Percentiles rank a stretch among this genome's conserved stretches.
These are phyloP conservation scores for Ophiostoma himal-ulmi DNA, from an alignment of 2,329 filamentous ascomycete species.

Conservation along the genomic window DNA sequence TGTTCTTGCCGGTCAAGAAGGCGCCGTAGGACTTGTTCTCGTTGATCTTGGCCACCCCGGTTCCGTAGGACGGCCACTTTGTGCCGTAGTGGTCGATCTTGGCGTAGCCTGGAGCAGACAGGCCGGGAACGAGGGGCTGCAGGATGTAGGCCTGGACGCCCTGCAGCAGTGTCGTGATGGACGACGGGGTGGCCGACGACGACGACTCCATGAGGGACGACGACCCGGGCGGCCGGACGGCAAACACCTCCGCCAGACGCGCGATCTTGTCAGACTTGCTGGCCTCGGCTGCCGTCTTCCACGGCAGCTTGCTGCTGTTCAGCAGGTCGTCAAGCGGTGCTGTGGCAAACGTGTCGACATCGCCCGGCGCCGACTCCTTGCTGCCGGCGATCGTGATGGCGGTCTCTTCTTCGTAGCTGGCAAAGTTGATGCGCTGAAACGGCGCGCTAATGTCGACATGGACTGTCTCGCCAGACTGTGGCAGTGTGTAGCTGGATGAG, in stretches of 20 bases:
- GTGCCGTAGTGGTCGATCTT: not conserved
- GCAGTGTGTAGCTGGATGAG: not conserved
- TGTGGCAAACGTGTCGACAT: not conserved
- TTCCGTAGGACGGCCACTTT: slow-evolving; percentile 10
- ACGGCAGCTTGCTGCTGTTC: slow-evolving; percentile 7
- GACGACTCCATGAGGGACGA: slow-evolving; percentile 8
- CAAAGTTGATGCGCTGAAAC: slow-evolving; percentile 5
- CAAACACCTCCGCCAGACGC: not conserved
- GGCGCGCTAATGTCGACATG: not conserved
- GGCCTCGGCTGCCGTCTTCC: not conserved
- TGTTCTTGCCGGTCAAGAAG: slow-evolving; percentile 8
- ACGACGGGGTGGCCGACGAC: not conserved
- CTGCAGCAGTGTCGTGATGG: not conserved
- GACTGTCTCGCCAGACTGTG: not conserved
- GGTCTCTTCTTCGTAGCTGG: not conserved
- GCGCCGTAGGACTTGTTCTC: slow-evolving; percentile 7
- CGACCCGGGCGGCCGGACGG: not conserved
- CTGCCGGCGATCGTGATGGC: not conserved
- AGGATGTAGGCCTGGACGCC: slow-evolving; percentile 5
- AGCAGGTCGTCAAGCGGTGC: not conserved
- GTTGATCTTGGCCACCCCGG: not conserved
- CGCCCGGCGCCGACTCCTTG: not conserved
- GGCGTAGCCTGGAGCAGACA: not conserved
- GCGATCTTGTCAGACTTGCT: not conserved
- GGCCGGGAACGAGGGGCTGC: slow-evolving; percentile 2